Conservation (phyloP, 2,329 filamentous ascomycete genomes). For the Amesomyces nigricolor region DNA sequence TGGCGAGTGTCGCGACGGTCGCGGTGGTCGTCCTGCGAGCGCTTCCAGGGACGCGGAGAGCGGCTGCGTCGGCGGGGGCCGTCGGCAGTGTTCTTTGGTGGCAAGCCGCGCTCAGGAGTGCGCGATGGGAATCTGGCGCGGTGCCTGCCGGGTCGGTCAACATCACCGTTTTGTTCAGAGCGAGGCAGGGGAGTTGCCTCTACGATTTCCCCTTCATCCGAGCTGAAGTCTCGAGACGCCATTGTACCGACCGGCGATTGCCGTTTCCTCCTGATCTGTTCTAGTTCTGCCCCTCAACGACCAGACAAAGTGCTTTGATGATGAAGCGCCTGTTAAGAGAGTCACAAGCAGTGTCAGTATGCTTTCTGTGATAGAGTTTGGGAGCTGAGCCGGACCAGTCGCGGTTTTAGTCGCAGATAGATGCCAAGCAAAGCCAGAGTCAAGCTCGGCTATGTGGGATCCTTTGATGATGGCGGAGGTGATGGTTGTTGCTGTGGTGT, state of each 20-base stretch:
- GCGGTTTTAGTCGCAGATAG: background rate
- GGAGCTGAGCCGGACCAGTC: constrained; percentile 20
- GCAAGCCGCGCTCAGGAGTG: constrained; percentile 49
- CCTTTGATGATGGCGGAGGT: too few species aligned
- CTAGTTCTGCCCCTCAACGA: background rate
- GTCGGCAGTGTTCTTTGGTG: constrained; percentile 27
- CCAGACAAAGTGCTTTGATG: background rate
- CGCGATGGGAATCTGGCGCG: constrained; percentile 54
- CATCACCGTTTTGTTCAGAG: constrained; percentile 65
- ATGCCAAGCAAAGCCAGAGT: background rate
- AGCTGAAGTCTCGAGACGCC: constrained; percentile 47
- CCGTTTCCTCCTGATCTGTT: background rate
- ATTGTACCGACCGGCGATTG: constrained; percentile 26
- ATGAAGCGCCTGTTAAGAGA: background rate
- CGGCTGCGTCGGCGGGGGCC: constrained; percentile 32
- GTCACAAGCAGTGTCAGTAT: constrained; percentile 14
- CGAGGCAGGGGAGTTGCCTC: constrained; percentile 85
- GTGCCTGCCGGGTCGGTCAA: constrained; percentile 90
- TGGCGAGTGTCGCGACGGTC: constrained; percentile 51
- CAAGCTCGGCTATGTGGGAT: background rate
- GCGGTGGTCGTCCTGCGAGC: constrained; percentile 54
- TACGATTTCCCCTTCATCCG: constrained; percentile 82
- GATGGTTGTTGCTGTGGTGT: background rate
- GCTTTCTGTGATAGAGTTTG: background rate
- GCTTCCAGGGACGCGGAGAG: constrained; percentile 63